phyloP scores from a whole-genome alignment of 176 grass and related monocot genomes.

The Oryza officinalis region DNA sequence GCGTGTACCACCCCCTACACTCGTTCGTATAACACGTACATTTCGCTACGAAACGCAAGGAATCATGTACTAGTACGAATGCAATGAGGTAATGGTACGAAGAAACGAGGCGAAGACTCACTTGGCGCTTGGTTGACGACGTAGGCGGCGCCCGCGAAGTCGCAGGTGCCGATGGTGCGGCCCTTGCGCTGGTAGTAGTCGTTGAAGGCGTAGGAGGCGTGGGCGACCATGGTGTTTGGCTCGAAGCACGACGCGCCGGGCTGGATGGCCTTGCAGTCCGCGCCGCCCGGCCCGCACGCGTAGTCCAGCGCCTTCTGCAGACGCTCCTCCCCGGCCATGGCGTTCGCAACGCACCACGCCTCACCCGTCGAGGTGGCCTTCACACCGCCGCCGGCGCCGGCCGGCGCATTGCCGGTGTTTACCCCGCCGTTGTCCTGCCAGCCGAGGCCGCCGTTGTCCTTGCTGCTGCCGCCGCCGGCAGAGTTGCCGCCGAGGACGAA shows the following conservation, averaged over 20 bases:
- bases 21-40: not conserved
- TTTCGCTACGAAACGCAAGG: not conserved
- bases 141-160: conserved; percentile 77
- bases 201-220: conserved; percentile 78
- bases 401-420: not conserved
- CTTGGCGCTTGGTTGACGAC: conserved; percentile 64
- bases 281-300: conserved; percentile 78
- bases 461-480: not conserved
- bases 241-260: conserved; percentile 79
- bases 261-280: conserved; percentile 82
- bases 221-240: conserved; percentile 79
- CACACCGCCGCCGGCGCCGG: conserved; percentile 25
- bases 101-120: conserved; percentile 30
- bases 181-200: conserved; percentile 79
- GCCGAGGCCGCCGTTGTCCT: conserved; percentile 28
- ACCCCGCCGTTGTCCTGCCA: conserved; percentile 52
- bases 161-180: conserved; percentile 64
- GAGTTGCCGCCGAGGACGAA: conserved; percentile 59
- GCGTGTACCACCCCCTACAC: not conserved
- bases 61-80: not conserved
- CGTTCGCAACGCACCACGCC: conserved; percentile 92
- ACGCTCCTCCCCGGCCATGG: conserved; percentile 41
- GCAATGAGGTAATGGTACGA: not conserved
- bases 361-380: conserved; percentile 50
- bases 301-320: conserved; percentile 78